A percentile compares a stretch with the other conserved stretches of the same genome.
phyloP scores from a whole-genome alignment of 805 yeast species.

The Hanseniaspora occidentalis region DNA sequence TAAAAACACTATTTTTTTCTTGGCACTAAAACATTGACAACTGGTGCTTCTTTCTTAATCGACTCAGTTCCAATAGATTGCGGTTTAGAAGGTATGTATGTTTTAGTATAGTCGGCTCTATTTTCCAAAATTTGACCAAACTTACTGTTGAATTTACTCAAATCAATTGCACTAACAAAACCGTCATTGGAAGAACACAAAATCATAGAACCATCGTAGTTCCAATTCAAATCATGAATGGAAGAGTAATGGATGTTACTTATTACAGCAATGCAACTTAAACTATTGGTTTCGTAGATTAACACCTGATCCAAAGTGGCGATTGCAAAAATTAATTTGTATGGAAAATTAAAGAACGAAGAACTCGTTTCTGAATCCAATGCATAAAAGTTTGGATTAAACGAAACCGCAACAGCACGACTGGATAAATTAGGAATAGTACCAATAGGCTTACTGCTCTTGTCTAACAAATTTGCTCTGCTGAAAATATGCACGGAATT shows the following conservation, averaged over 20 bases:
- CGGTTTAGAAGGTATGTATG: slow-evolving; percentile 7
- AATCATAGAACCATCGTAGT: slow-evolving; percentile 55
- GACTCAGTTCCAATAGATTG: too few species aligned
- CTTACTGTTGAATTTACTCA: background rate
- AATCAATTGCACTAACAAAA: slow-evolving; percentile 49
- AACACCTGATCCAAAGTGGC: slow-evolving; percentile 82
- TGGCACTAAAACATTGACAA: slow-evolving; percentile 10
- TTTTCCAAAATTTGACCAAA: slow-evolving; percentile 1
- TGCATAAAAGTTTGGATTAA: slow-evolving; percentile 55
- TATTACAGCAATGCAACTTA: slow-evolving; percentile 58
- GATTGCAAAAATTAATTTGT: slow-evolving; percentile 79
- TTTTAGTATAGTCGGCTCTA: slow-evolving; percentile 8
- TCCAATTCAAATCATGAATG: slow-evolving; percentile 82
- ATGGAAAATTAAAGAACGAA: slow-evolving; percentile 49
- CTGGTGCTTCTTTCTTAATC: slow-evolving; percentile 1
- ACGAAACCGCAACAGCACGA: slow-evolving; percentile 75
- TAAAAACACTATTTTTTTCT: slow-evolving; percentile 11
- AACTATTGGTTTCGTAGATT: slow-evolving; percentile 66
- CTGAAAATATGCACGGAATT: slow-evolving; percentile 76
- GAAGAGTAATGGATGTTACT: slow-evolving; percentile 80
- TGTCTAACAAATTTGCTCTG: slow-evolving; percentile 41
- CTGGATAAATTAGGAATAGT: slow-evolving; percentile 68
- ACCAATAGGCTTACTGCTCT: slow-evolving; percentile 55
- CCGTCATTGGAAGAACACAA: slow-evolving; percentile 86
- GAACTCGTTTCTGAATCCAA: slow-evolving; percentile 13